Evolutionary conservation across 441 rosid species (phyloP), one percentile per base, ranked within the genome.

Genomic region (Populus hybrid): DNA sequence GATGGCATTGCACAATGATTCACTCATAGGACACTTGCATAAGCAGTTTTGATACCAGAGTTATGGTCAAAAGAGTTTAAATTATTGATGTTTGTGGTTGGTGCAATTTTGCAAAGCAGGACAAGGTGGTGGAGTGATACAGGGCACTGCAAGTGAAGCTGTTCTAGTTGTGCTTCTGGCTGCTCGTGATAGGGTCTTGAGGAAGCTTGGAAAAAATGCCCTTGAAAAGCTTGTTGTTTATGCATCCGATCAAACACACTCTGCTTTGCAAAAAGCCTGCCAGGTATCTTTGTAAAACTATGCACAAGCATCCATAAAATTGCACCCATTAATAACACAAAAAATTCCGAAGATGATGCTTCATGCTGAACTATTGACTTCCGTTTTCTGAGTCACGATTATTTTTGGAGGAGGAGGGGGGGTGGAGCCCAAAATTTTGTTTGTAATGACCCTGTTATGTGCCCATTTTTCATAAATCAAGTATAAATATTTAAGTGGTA

Each of bases 71-170:
- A 53, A 35, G 73, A 66, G 18, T 35, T 70, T 38, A 59, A n/a
- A 23, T 18, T 71, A 16, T 19, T 36, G 23, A 80, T 57, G 3
- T 36, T 24, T 73, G 50, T 10, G 46, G 32, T 2, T 34, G 34
- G 50, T 18, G 34, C 6, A 32, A 50, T 30, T 73, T 69, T 77
- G 23, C 77, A 21, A 82, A 75, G 35, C 88, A 94, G 97, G 93
- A 84, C 82, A 84, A 73, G 97, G 97, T 61, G 97, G 97, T 75
- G 98, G 97, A 63, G 98, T 93, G 79, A 91, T 95, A 72, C 97
- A 93, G 82, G 98, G 91, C 38, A 93, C 98, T 11, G 97, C 90
- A 69, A 89, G 97, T 86, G 98, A 94, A 87, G 94, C 97, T 83
- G 83, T 92, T 76, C 87, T 93, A 18, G 95, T 91, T 72, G 93